phyloP scores from a whole-genome alignment of 345 rosid species.

The Euphorbia pulcherrima region DNA sequence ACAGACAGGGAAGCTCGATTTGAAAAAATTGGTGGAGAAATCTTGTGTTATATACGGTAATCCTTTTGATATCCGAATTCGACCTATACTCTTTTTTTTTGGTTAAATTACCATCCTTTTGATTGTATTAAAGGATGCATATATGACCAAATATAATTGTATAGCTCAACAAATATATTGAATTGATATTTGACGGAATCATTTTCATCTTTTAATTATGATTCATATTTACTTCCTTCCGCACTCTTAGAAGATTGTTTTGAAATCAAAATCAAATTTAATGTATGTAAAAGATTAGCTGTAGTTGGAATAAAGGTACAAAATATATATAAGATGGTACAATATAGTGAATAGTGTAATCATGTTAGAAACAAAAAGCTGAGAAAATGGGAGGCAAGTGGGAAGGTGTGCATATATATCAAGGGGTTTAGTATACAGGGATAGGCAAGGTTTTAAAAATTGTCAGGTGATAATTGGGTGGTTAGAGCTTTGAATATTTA shows the following conservation, averaged over 20 bases:
- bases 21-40: too few species aligned
- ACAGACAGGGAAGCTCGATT: too few species aligned
- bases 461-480: too few species aligned
- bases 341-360: conserved; percentile 13
- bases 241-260: conserved; percentile 6
- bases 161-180: background rate
- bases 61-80: too few species aligned
- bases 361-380: background rate
- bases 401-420: conserved; percentile 5
- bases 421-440: too few species aligned
- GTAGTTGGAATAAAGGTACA: conserved; percentile 14
- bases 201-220: conserved; percentile 9
- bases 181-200: conserved; percentile 11
- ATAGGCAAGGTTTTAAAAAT: too few species aligned
- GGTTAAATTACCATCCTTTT: too few species aligned
- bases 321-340: background rate
- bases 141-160: too few species aligned
- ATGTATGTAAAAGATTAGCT: background rate
- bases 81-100: too few species aligned
- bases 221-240: conserved; percentile 1
- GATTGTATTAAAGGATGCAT: too few species aligned
- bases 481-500: too few species aligned
- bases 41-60: too few species aligned
- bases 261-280: background rate
- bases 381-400: conserved; percentile 18